phyloP scores from a whole-genome alignment of 495 filamentous ascomycete species.

The Aspergillus carlsbadensis region DNA sequence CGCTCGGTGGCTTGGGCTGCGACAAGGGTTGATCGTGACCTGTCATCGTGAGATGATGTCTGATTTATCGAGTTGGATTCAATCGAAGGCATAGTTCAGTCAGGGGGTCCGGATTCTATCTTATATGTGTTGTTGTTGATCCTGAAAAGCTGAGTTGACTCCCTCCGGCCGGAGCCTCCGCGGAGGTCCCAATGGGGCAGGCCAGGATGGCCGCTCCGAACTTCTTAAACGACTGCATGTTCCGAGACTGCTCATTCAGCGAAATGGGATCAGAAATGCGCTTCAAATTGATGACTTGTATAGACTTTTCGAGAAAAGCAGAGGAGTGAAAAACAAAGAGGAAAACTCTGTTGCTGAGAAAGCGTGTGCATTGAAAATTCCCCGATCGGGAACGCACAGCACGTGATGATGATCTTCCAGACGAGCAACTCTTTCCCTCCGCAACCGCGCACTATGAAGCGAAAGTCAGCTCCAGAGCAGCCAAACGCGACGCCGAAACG shows the following conservation, averaged over 20 bases:
- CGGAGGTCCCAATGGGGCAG: slow-evolving; percentile 27
- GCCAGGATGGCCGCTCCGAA: too few species aligned
- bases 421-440: background rate
- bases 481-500: slow-evolving; percentile 16
- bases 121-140: background rate
- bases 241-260: too few species aligned
- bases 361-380: background rate
- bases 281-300: too few species aligned
- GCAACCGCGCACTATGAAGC: slow-evolving; percentile 26
- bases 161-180: slow-evolving; percentile 25
- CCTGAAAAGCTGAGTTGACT: too few species aligned
- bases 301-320: too few species aligned
- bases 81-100: too few species aligned
- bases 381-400: background rate
- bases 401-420: slow-evolving; percentile 7
- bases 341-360: background rate
- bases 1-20: slow-evolving; percentile 8
- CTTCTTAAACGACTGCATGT: too few species aligned
- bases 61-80: too few species aligned
- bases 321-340: background rate
- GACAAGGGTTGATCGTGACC: background rate
- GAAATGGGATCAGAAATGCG: too few species aligned
- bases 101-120: too few species aligned
- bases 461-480: slow-evolving; percentile 8
- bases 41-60: too few species aligned